phyloP scores from a whole-genome alignment of 495 filamentous ascomycete species.

The Schizothecium vesticola region DNA sequence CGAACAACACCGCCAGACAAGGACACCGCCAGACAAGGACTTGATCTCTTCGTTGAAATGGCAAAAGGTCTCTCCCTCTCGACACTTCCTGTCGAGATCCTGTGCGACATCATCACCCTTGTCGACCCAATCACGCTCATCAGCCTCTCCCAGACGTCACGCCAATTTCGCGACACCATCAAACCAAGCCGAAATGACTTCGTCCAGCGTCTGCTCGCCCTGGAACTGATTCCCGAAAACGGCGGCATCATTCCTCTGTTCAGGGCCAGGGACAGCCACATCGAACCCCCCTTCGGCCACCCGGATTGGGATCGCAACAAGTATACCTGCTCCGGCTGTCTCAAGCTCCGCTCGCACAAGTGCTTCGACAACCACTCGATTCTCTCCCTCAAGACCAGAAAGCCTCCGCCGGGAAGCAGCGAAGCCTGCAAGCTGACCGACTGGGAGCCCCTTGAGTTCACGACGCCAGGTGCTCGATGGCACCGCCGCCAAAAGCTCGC shows the following conservation, averaged over 20 bases:
- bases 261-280: background rate
- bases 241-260: conserved; percentile 19
- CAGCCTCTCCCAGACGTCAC: background rate
- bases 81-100: background rate
- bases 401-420: conserved; percentile 17
- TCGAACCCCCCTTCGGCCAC: conserved; percentile 8
- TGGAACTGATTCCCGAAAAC: conserved; percentile 17
- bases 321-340: conserved; percentile 23
- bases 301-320: conserved; percentile 15
- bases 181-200: conserved; percentile 10
- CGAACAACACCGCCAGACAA: background rate
- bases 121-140: background rate
- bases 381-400: conserved; percentile 11
- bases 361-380: conserved; percentile 23
- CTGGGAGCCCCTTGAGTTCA: conserved; percentile 13
- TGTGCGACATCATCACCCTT: background rate
- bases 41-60: background rate
- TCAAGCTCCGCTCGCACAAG: conserved; percentile 21
- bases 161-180: conserved; percentile 1
- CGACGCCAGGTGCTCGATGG: background rate
- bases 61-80: background rate
- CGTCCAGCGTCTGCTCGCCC: conserved; percentile 19
- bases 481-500: background rate
- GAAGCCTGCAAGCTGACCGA: conserved; percentile 15
- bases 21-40: background rate